A percentile compares a stretch with the other conserved stretches of the same genome.
These are phyloP conservation scores for Periconia sp. DNA, from an alignment of 2,329 filamentous ascomycete genomes.

Conservation along the genomic window DNA sequence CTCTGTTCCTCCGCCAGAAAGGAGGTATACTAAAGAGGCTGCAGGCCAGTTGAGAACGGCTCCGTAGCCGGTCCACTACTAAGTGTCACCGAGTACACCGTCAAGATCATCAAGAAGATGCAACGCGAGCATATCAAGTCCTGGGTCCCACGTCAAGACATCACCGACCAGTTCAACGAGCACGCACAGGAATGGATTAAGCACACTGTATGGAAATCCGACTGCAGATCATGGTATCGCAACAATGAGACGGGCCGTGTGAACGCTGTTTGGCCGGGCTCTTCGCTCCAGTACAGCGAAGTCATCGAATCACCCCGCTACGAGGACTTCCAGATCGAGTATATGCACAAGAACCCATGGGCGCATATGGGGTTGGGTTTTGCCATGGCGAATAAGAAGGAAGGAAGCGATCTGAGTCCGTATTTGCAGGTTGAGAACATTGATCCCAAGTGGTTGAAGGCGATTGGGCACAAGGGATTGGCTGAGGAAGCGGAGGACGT, in stretches of 20 bases:
- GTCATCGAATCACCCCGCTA: slow-evolving; percentile 48
- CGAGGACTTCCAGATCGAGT: slow-evolving; percentile 51
- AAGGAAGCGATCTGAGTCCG: slow-evolving; percentile 43
- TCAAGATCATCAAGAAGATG: slow-evolving; percentile 54
- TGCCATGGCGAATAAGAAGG: slow-evolving; percentile 28
- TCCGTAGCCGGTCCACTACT: slow-evolving; percentile 51
- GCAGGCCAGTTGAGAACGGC: slow-evolving; percentile 54
- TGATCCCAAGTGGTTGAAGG: slow-evolving; percentile 51
- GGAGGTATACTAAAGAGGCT: slow-evolving; percentile 3
- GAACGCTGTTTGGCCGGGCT: slow-evolving; percentile 58
- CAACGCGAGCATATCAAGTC: slow-evolving; percentile 53
- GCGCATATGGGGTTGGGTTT: slow-evolving; percentile 52
- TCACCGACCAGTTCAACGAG: slow-evolving; percentile 52
- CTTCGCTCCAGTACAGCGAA: slow-evolving; percentile 55
- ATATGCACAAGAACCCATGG: slow-evolving; percentile 49
- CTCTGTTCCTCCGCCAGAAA: background rate
- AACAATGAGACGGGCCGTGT: slow-evolving; percentile 47
- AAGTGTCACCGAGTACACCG: slow-evolving; percentile 47
- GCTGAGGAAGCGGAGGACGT: slow-evolving; percentile 21
- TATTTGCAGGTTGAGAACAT: slow-evolving; percentile 49
- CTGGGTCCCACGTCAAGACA: slow-evolving; percentile 48
- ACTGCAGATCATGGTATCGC: slow-evolving; percentile 55
- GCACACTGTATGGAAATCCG: slow-evolving; percentile 57
- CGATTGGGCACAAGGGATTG: slow-evolving; percentile 28
- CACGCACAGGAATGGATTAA: slow-evolving; percentile 56